Evolutionary conservation across 225 moss, liverwort and hornwort species (phyloP).

Genomic region (Bryoerythrophyllum caledonicum): DNA sequence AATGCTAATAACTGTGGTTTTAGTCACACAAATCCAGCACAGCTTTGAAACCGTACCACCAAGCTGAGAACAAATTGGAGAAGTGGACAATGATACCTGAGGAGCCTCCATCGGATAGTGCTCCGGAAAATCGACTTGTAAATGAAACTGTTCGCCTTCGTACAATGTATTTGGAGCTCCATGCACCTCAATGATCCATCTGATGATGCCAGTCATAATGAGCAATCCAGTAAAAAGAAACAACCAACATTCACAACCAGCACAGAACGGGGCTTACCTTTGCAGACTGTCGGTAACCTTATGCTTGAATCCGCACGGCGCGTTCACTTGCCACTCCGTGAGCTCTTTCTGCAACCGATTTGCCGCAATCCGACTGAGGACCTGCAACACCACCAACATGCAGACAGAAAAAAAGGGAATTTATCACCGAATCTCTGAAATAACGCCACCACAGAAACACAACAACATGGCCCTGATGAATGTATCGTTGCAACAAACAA

Average conservation of each 20-base stretch:
- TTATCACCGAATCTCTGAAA: not conserved
- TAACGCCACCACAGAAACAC: not conserved
- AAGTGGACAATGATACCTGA: slow-evolving; percentile 54
- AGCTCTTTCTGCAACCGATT: slow-evolving; percentile 99
- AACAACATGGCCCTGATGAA: not conserved
- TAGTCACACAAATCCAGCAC: not conserved
- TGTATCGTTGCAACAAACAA: not conserved
- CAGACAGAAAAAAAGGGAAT: not conserved
- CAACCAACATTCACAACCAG: slow-evolving; percentile 23
- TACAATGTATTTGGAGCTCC: slow-evolving; percentile 91
- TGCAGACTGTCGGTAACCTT: slow-evolving; percentile 95
- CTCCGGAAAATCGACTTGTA: slow-evolving; percentile 98
- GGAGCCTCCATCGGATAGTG: slow-evolving; percentile 99
- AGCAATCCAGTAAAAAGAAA: slow-evolving; percentile 7
- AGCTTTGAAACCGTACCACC: slow-evolving; percentile 1
- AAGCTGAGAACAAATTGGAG: slow-evolving; percentile 8
- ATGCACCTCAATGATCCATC: slow-evolving; percentile 99
- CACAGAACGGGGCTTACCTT: slow-evolving; percentile 42
- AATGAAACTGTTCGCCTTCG: slow-evolving; percentile 85
- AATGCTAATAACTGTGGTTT: not conserved
- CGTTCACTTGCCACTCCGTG: slow-evolving; percentile 95
- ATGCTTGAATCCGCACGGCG: slow-evolving; percentile 93
- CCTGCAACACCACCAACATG: slow-evolving; percentile 66
- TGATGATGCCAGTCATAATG: slow-evolving; percentile 22
- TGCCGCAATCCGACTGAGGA: slow-evolving; percentile 97